These are phyloP conservation scores for Fremontodendron californicum DNA, from an alignment of 345 rosid genomes.

Conservation along the genomic window DNA sequence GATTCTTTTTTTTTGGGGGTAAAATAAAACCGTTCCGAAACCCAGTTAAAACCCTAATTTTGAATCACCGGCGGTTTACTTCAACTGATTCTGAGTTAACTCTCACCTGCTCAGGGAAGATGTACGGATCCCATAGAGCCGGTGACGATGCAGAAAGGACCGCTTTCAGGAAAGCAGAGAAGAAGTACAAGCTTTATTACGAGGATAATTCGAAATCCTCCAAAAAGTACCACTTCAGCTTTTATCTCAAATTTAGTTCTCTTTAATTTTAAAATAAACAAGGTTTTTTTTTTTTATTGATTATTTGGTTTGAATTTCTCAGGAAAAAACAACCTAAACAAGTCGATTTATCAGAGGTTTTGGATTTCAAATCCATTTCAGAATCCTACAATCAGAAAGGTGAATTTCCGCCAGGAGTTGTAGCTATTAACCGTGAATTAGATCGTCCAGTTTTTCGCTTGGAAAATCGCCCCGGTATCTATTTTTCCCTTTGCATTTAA, in stretches of 20 bases:
- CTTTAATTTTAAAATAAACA: neutral
- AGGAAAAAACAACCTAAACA: conserved; percentile 75
- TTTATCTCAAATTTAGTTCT: neutral
- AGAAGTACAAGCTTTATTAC: conserved; percentile 81
- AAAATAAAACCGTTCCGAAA: neutral
- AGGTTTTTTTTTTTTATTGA: neutral
- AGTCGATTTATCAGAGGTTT: conserved; percentile 69
- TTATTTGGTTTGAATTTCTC: conserved; percentile 14
- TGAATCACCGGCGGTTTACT: conserved; percentile 1
- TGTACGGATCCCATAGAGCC: conserved; percentile 59
- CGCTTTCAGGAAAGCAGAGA: conserved; percentile 84
- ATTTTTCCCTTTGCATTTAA: neutral
- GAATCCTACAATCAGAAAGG: conserved; percentile 37
- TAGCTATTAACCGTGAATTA: conserved; percentile 24
- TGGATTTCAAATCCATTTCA: conserved; percentile 54
- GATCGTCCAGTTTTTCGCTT: conserved; percentile 52
- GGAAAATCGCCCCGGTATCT: conserved; percentile 67
- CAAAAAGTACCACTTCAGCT: conserved; percentile 40
- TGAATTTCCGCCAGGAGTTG: conserved; percentile 51
- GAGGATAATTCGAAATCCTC: conserved; percentile 54
- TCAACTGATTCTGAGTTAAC: conserved; percentile 1
- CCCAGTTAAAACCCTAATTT: conserved; percentile 22
- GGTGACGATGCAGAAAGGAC: conserved; percentile 60
- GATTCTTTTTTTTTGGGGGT: neutral
- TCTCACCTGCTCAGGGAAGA: conserved; percentile 24